phyloP scores from a whole-genome alignment of 148 eudicot genomes.

The Chenopodium berlandieri region DNA sequence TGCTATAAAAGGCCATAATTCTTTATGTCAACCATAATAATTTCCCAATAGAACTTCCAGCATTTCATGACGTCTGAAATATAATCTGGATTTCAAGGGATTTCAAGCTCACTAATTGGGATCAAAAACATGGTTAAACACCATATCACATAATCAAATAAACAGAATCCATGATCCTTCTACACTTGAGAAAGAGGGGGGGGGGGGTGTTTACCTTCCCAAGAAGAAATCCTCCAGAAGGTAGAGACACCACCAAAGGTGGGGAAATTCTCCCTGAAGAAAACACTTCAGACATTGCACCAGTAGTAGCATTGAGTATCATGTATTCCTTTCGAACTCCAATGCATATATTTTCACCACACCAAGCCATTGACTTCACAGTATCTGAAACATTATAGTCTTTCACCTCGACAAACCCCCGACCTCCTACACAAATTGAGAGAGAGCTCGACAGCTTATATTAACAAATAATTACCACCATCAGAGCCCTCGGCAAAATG shows the following conservation, averaged over 20 bases:
- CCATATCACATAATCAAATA: background rate
- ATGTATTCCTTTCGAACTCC: slow-evolving; percentile 86
- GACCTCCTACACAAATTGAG: slow-evolving; percentile 58
- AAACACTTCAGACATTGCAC: slow-evolving; percentile 80
- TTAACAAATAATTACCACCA: background rate
- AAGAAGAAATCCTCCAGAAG: slow-evolving; percentile 89
- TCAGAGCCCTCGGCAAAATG: background rate
- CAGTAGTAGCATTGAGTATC: slow-evolving; percentile 76
- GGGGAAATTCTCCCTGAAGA: slow-evolving; percentile 96
- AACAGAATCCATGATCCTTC: background rate
- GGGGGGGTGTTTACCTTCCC: slow-evolving; percentile 60
- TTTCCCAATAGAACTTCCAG: too few species aligned
- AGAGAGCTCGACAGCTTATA: background rate
- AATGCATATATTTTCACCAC: slow-evolving; percentile 96
- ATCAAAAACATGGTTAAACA: background rate
- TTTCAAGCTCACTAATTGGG: background rate
- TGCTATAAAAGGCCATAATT: background rate
- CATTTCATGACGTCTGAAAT: too few species aligned
- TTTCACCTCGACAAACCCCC: slow-evolving; percentile 96
- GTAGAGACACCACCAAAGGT: slow-evolving; percentile 86
- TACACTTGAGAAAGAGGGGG: too few species aligned
- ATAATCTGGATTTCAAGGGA: background rate
- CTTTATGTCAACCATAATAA: background rate
- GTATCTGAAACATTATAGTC: slow-evolving; percentile 89
- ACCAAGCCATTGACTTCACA: slow-evolving; percentile 97